Evolutionary conservation across 2,329 filamentous ascomycete species (phyloP), one percentile per base, ranked within the genome.

Genomic region (Aspergillus sp.): DNA sequence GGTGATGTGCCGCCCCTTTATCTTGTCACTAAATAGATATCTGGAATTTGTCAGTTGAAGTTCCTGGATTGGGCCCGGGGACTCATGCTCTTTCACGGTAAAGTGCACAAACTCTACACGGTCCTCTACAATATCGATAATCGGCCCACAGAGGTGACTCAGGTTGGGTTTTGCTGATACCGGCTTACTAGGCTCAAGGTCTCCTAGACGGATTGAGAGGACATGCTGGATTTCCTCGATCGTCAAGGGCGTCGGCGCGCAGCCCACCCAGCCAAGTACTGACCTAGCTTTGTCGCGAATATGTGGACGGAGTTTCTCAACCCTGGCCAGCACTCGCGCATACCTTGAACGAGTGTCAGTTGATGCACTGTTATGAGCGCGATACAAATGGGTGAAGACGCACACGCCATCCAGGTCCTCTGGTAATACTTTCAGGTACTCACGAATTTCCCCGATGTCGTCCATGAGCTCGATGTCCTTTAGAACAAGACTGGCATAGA

Each of bases 11-110:
- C 44, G 15, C 2, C 44, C 45, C 6, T 31, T 17, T 44, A 56
- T 56, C 5, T 9, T 4, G 0, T 37, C 33, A 37, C 53, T 56
- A n/a, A 50, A 56, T 12, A 50, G 25, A 6, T 56, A 56, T 43
- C 45, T 50, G 5, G 23, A 4, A n/a, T 17, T 17, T n/a, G 4
- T 27, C 6, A 14, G 15, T 25, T 17, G 21, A 23, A 21, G 23
- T n/a, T 35, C 14, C 25, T 19, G 8, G 6, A 7, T 44, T n/a
- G 14, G 7, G 14, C 37, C 37, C 14, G 37, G 37, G 37, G 37
- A n/a, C 37, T 8, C 50, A 31, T 52, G 96, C 82, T 73, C 64
- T 50, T 72, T 67, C 15, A 65, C 71, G 3, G 70, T 74, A 56
- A 73, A 74, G 52, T 74, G 70, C 4, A 73, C 69, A 52, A 74